Evolutionary conservation across 805 yeast genomes (phyloP).

Genomic region (Spathaspora girioi): DNA sequence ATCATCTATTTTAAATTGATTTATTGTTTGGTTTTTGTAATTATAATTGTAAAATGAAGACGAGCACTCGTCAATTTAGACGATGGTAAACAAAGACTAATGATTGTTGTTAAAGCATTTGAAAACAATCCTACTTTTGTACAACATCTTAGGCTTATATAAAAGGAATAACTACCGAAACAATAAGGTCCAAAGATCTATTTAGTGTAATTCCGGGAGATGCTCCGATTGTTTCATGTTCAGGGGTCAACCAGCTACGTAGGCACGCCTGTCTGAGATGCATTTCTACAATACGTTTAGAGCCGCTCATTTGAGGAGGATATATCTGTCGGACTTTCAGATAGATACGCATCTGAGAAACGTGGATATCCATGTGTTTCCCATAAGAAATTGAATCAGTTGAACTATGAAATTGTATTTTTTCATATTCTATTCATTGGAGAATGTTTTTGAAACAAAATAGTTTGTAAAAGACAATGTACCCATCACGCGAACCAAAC

Average conservation of each 20-base stretch:
- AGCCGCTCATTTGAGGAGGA: neutral
- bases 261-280: neutral
- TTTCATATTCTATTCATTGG: neutral
- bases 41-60: neutral
- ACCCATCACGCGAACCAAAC: conserved; percentile 44
- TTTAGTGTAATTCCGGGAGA: neutral
- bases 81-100: neutral
- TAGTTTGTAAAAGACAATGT: conserved; percentile 21
- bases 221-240: neutral
- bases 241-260: neutral
- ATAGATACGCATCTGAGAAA: no score
- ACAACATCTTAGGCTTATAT: neutral
- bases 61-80: neutral
- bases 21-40: neutral
- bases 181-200: neutral
- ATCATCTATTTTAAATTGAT: neutral
- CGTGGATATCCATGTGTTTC: neutral
- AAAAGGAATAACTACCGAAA: neutral
- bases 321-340: no score
- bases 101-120: neutral
- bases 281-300: neutral
- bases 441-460: neutral
- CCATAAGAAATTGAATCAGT: neutral
- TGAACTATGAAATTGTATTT: neutral
- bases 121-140: neutral